Evolutionary conservation across 106 monocot species (phyloP).

Genomic region (Ottelia alismoides): DNA sequence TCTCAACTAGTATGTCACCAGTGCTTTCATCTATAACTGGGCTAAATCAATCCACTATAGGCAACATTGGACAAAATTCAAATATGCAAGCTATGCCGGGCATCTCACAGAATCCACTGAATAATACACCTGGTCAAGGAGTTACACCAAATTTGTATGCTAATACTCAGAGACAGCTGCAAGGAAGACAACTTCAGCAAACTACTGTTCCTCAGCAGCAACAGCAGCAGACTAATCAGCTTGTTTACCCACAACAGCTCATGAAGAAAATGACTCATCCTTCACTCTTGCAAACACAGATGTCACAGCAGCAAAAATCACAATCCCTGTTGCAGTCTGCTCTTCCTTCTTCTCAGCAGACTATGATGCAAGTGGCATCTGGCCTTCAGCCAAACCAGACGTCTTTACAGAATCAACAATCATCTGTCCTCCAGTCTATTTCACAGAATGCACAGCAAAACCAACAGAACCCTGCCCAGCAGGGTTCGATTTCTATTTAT

Average conservation of each 20-base stretch:
- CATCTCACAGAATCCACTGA: constrained; percentile 29
- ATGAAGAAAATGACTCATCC: too few relatives aligned
- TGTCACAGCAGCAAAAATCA: too few relatives aligned
- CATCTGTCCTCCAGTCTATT: constrained; percentile 30
- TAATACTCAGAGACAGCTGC: constrained; percentile 49
- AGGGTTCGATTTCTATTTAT: constrained; percentile 30
- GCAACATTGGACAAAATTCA: constrained; percentile 30
- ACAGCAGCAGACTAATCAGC: too few relatives aligned
- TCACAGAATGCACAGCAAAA: constrained; percentile 41
- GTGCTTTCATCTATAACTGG: too few relatives aligned
- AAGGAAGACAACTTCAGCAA: constrained; percentile 44
- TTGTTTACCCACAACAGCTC: too few relatives aligned
- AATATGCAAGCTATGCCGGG: constrained; percentile 46
- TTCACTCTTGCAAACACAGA: constrained; percentile 40
- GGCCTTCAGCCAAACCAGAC: constrained; percentile 33
- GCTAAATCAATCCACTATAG: constrained; percentile 38
- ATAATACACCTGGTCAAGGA: constrained; percentile 31
- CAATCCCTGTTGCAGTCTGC: too few relatives aligned
- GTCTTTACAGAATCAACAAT: constrained; percentile 36
- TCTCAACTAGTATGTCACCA: constrained; percentile 33
- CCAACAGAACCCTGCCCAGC: constrained; percentile 47
- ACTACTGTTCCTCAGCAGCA: too few relatives aligned
- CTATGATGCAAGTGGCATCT: constrained; percentile 37
- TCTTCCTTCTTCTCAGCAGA: too few relatives aligned
- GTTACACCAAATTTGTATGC: constrained; percentile 40